Evolutionary conservation across 352 stramenopile genomes (phyloP).

Genomic region (Thraustochytrium sp.): DNA sequence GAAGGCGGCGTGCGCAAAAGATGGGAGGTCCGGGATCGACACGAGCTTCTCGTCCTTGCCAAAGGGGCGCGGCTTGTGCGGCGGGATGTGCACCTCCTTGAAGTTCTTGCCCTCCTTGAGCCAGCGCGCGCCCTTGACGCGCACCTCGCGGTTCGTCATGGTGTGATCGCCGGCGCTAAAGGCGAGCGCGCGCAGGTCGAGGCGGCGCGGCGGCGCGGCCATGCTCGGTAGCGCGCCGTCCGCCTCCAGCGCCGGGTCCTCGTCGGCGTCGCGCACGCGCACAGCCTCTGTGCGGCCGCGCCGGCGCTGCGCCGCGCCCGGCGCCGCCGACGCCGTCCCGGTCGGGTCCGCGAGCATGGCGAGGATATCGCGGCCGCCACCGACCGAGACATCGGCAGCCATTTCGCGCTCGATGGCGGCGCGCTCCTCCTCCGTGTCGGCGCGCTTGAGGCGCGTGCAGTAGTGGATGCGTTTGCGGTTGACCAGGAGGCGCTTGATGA

Average conservation of each 20-base stretch:
- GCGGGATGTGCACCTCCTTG: conserved; percentile 99
- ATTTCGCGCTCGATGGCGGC: conserved; percentile 81
- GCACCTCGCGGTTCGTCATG: conserved; percentile 97
- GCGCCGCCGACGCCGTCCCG: not conserved
- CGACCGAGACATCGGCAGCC: conserved; percentile 44
- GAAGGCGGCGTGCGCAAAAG: conserved; percentile 92
- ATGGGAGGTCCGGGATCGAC: conserved; percentile 81
- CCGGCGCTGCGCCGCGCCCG: not conserved
- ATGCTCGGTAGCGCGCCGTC: too few species aligned
- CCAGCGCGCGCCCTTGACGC: conserved; percentile 92
- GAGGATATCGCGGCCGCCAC: not conserved
- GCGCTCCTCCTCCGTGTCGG: conserved; percentile 81
- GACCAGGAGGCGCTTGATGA: conserved; percentile 93
- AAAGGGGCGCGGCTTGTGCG: conserved; percentile 64
- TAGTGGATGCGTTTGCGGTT: conserved; percentile 94
- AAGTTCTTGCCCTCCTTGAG: conserved; percentile 94
- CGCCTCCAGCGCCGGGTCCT: not conserved
- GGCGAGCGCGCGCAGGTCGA: conserved; percentile 88
- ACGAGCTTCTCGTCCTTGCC: conserved; percentile 61
- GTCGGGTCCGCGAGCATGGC: conserved; percentile 69
- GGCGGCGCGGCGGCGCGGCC: conserved; percentile 15
- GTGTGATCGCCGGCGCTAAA: conserved; percentile 91
- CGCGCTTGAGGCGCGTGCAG: conserved; percentile 92
- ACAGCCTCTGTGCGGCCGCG: not conserved
- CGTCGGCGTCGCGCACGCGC: not conserved